Conservation (phyloP, 192 early-diverging fungal genomes). For the Podila horticola region DNA sequence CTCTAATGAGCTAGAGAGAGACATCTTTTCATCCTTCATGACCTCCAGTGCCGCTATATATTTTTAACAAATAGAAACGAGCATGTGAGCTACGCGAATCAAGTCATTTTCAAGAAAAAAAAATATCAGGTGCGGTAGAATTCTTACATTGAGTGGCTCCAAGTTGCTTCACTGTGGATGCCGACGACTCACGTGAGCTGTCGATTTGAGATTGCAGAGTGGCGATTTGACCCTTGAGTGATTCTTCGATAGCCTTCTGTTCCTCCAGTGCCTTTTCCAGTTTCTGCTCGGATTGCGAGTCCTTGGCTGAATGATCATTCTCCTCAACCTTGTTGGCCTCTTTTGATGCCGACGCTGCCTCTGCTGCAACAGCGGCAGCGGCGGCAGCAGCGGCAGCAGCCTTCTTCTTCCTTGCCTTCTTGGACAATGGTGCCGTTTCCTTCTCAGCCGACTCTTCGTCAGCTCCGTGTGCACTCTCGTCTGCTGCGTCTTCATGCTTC, state of each 20-base stretch:
- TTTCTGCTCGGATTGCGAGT: slow-evolving; percentile 20
- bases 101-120: neutral
- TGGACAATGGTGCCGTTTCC: slow-evolving; percentile 26
- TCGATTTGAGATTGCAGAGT: slow-evolving; percentile 21
- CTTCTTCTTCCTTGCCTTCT: slow-evolving; percentile 43
- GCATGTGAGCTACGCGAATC: neutral
- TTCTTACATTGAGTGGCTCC: slow-evolving; percentile 48
- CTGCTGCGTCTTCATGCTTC: slow-evolving; percentile 14
- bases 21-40: slow-evolving; percentile 28
- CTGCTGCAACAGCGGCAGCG: slow-evolving; percentile 1
- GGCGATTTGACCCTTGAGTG: slow-evolving; percentile 27
- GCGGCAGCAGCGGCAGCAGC: slow-evolving; percentile 10
- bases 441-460: slow-evolving; percentile 29
- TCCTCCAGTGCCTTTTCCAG: slow-evolving; percentile 40
- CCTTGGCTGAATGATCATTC: slow-evolving; percentile 2
- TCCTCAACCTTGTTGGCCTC: slow-evolving; percentile 6
- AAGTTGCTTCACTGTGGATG: slow-evolving; percentile 28
- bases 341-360: slow-evolving; percentile 22
- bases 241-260: slow-evolving; percentile 30
- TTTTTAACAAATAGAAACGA: neutral
- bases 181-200: neutral
- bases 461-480: slow-evolving; percentile 19
- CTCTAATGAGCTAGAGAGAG: slow-evolving; percentile 36
- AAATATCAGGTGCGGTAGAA: neutral
- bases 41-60: slow-evolving; percentile 27